Evolutionary conservation across 2,329 filamentous ascomycete genomes (phyloP), one percentile per base, ranked within the genome.

Genomic region (Sporothrix protearum): DNA sequence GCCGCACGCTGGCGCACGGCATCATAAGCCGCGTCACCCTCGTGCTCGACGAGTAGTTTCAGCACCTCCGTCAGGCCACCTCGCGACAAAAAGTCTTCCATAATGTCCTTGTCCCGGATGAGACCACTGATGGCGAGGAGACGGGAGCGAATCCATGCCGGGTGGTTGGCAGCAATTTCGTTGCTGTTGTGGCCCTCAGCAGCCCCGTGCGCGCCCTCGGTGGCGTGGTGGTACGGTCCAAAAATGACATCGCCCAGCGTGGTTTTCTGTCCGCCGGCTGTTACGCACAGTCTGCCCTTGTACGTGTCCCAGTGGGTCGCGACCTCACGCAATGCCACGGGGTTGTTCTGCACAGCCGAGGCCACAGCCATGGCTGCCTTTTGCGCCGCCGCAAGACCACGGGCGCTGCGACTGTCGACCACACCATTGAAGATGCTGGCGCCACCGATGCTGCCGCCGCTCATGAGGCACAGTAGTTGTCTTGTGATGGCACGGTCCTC

Each of bases 271-370:
- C 14, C 25, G 10, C 16, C 25, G 16, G 4, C 33, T n/a, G 68
- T 51, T 45, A 42, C 47, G 75, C 86, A 87, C 53, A 75, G 75
- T 36, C 78, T 78, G 22, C 75, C 75, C 76, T 82, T 80, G 47
- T 87, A 78, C 8, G 71, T 71, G 0, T 80, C 72, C 86, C 87
- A 89, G 14, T 81, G 79, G 33, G 79, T 79, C 74, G 82, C 81
- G 1, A 90, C 80, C 75, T 86, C 83, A 30, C 79, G 79, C 66
- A 91, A 80, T 0, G 89, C 88, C 8, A 85, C 85, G 16, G 87
- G 86, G 78, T 92, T 91, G 80, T 92, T 91, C 75, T 89, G 87
- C 53, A 91, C 76, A 1, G 88, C 82, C 8, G 85, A 85, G 1
- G 86, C 84, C 7, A 92, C 79, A 70, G 88, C 85, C 3, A 85